Conservation (phyloP, 768 basidiomycete genomes). For the Auricularia sp. region DNA sequence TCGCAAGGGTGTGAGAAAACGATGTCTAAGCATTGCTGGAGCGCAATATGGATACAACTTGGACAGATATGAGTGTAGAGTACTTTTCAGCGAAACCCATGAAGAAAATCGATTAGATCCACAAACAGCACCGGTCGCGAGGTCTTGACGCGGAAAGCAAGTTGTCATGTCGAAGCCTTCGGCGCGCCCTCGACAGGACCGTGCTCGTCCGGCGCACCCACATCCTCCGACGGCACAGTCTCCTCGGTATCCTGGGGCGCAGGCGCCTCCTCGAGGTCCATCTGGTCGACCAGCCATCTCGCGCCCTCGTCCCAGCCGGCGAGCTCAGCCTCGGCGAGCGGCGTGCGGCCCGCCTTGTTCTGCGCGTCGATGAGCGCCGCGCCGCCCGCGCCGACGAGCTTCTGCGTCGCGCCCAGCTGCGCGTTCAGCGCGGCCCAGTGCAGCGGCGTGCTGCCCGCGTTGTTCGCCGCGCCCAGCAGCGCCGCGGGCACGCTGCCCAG, state of each 20-base stretch:
- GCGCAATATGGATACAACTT: too few relatives aligned
- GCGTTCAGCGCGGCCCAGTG: constrained; percentile 89
- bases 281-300: constrained; percentile 70
- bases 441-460: constrained; percentile 68
- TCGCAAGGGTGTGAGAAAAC: too few relatives aligned
- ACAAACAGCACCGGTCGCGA: too few relatives aligned
- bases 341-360: constrained; percentile 61
- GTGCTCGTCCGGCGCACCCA: constrained; percentile 7
- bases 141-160: too few relatives aligned
- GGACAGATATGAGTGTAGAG: too few relatives aligned
- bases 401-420: constrained; percentile 54
- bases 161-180: too few relatives aligned
- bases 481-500: constrained; percentile 9
- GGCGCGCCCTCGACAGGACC: too few relatives aligned
- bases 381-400: constrained; percentile 58
- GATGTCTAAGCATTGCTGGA: too few relatives aligned
- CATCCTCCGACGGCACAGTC: constrained; percentile 14
- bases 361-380: constrained; percentile 63
- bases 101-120: too few relatives aligned
- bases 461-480: constrained; percentile 54
- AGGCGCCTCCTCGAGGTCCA: constrained; percentile 53
- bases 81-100: too few relatives aligned
- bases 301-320: constrained; percentile 79
- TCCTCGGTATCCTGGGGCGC: constrained; percentile 29
- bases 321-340: constrained; percentile 74